Conservation (phyloP, 2,329 filamentous ascomycete species). For the Beauveria medogensis region DNA sequence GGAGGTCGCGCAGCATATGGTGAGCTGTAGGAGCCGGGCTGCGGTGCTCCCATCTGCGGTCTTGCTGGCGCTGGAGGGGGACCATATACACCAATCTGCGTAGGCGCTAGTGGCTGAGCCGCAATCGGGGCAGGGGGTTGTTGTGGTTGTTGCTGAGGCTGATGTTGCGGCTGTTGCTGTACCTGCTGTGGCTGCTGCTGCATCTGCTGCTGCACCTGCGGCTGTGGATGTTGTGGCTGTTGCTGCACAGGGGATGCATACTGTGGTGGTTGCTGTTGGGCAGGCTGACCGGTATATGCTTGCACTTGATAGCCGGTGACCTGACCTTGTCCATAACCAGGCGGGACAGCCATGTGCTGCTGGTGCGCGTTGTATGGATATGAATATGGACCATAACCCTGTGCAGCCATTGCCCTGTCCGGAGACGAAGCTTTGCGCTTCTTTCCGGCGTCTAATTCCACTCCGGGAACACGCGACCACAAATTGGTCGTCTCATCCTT, state of each 20-base stretch:
- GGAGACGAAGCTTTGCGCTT: conserved; percentile 49
- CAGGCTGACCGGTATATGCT: conserved; percentile 19
- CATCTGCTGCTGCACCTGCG: conserved; percentile 15
- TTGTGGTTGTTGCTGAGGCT: background rate
- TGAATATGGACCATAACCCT: conserved; percentile 30
- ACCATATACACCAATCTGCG: conserved; percentile 27
- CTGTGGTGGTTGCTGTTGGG: conserved; percentile 11
- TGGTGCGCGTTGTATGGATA: conserved; percentile 25
- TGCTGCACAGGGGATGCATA: conserved; percentile 18
- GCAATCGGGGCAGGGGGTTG: conserved; percentile 24
- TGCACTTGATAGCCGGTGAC: conserved; percentile 27
- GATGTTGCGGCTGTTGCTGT: conserved; percentile 15
- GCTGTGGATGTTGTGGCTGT: conserved; percentile 12
- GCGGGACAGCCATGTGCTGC: conserved; percentile 26
- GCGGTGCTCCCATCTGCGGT: conserved; percentile 23
- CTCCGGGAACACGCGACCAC: conserved; percentile 50
- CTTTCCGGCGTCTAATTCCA: conserved; percentile 53
- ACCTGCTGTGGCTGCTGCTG: background rate
- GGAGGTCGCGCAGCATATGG: conserved; percentile 29
- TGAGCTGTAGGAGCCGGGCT: conserved; percentile 28
- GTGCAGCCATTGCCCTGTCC: conserved; percentile 34
- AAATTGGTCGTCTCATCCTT: conserved; percentile 49
- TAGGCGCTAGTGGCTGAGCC: conserved; percentile 4
- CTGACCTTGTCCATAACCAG: conserved; percentile 26
- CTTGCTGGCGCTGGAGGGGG: conserved; percentile 28